Conservation (phyloP, 164 flowering plant species). For the Chloranthus sessilifolius region DNA sequence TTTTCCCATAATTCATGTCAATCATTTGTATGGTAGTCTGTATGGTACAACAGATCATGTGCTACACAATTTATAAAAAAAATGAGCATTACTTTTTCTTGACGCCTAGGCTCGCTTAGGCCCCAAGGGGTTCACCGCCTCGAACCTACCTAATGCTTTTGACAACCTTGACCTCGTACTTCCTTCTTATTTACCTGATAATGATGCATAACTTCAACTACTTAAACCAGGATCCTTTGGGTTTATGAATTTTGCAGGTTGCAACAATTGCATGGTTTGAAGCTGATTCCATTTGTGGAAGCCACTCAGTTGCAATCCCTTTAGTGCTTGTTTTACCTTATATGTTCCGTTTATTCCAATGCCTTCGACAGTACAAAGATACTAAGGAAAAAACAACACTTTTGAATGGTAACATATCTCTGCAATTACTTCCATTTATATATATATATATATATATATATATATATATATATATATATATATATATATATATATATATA, state of each 20-base stretch:
- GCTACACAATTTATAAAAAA: too few relatives aligned
- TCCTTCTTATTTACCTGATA: background rate
- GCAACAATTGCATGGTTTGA: conserved; percentile 99
- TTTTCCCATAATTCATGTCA: too few relatives aligned
- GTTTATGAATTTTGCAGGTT: conserved; percentile 46
- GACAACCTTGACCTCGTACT: background rate
- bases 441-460: too few relatives aligned
- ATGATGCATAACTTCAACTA: conserved; percentile 3
- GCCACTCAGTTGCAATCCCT: conserved; percentile 90
- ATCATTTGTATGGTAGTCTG: too few relatives aligned
- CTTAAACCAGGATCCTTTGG: background rate
- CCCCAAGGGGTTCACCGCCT: too few relatives aligned
- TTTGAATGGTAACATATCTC: conserved; percentile 85
- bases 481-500: too few relatives aligned
- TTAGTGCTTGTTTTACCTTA: conserved; percentile 88
- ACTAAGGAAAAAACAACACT: conserved; percentile 72
- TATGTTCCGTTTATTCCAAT: conserved; percentile 80
- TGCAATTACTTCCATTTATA: too few relatives aligned
- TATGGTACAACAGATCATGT: too few relatives aligned
- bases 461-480: too few relatives aligned
- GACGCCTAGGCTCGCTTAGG: too few relatives aligned
- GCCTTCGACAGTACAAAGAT: conserved; percentile 92
- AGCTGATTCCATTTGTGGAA: conserved; percentile 97
- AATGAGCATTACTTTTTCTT: too few relatives aligned
- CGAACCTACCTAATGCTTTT: too few relatives aligned